These are phyloP conservation scores for Tricholoma flavovirens DNA, from an alignment of 768 basidiomycete species.

Conservation along the genomic window DNA sequence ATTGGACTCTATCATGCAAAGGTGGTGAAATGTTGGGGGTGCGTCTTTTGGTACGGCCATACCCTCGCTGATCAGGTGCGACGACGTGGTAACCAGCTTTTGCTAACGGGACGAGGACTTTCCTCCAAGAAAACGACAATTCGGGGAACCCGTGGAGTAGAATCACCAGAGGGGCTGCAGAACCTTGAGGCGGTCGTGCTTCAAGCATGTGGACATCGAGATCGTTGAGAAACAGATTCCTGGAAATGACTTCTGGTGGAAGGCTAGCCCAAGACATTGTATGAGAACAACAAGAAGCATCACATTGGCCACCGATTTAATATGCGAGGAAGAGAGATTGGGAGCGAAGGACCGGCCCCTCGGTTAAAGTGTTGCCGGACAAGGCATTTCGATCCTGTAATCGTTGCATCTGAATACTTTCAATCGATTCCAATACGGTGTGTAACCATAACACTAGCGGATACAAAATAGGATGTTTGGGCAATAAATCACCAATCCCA, in stretches of 20 bases:
- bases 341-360: background rate
- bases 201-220: slow-evolving; percentile 50
- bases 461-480: background rate
- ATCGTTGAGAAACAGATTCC: slow-evolving; percentile 38
- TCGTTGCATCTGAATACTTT: background rate
- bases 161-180: slow-evolving; percentile 40
- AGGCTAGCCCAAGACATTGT: slow-evolving; percentile 14
- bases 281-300: background rate
- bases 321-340: background rate
- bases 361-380: background rate
- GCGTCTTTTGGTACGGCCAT: slow-evolving; percentile 33
- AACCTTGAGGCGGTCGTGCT: slow-evolving; percentile 25
- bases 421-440: background rate
- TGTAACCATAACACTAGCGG: background rate
- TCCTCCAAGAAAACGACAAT: slow-evolving; percentile 61
- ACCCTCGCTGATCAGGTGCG: slow-evolving; percentile 57
- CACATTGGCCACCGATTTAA: background rate
- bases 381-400: too few species aligned
- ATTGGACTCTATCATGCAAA: slow-evolving; percentile 23
- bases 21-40: background rate
- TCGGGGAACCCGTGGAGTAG: slow-evolving; percentile 64
- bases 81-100: slow-evolving; percentile 53
- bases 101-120: slow-evolving; percentile 46
- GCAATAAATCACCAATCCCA: background rate
- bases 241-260: slow-evolving; percentile 30